These are phyloP conservation scores for Elsinoe fawcettii DNA, from an alignment of 2,329 filamentous ascomycete species.

Conservation along the genomic window DNA sequence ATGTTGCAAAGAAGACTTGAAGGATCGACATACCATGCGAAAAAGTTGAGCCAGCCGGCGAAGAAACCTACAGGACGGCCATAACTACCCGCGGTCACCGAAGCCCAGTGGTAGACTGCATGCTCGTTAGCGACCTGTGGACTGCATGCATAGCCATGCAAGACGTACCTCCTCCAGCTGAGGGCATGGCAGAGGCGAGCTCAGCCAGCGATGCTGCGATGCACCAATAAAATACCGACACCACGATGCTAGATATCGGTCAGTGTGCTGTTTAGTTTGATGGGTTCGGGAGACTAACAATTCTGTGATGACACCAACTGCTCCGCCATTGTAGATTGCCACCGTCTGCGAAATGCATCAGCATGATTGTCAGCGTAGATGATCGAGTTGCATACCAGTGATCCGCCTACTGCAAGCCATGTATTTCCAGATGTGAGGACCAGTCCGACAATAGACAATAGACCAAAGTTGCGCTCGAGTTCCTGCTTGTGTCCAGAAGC, in stretches of 20 bases:
- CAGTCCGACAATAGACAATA: constrained; percentile 37
- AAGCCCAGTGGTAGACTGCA: constrained; percentile 46
- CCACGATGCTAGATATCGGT: constrained; percentile 30
- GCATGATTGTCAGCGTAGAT: neutral
- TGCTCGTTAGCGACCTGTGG: neutral
- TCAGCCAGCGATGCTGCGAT: constrained; percentile 54
- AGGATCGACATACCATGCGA: constrained; percentile 7
- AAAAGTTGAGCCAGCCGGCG: constrained; percentile 27
- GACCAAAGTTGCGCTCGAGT: constrained; percentile 35
- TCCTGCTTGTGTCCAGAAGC: constrained; percentile 38
- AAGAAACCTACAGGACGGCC: constrained; percentile 47
- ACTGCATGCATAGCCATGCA: neutral
- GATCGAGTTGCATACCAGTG: constrained; percentile 18
- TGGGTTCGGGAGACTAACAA: constrained; percentile 35
- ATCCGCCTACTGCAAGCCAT: constrained; percentile 39
- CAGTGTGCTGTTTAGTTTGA: constrained; percentile 23
- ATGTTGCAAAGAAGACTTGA: neutral
- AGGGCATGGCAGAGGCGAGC: constrained; percentile 51
- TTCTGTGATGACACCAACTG: constrained; percentile 55
- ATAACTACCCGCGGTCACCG: constrained; percentile 47
- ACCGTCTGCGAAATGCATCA: constrained; percentile 23
- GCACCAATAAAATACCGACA: constrained; percentile 49
- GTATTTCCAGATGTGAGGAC: constrained; percentile 39
- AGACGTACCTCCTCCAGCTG: constrained; percentile 46
- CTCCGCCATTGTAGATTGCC: constrained; percentile 54